Percentiles rank a stretch among this genome's conserved stretches.
These are phyloP conservation scores for Nakaseomyces bracarensis DNA, from an alignment of 1,139 yeast species.

Conservation along the genomic window DNA sequence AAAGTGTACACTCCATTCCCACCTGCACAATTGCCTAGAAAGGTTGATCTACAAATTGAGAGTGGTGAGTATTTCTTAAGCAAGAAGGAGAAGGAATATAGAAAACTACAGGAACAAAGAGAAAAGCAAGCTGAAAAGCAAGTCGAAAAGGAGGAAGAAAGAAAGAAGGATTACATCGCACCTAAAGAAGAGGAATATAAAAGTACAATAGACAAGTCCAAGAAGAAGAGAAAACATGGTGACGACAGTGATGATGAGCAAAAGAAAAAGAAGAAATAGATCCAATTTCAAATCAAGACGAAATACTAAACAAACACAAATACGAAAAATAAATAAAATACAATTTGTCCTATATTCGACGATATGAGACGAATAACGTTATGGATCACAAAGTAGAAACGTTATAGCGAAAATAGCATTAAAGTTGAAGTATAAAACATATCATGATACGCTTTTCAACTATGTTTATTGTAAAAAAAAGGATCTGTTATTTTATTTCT, in stretches of 20 bases:
- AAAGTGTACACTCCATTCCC: conserved; percentile 98
- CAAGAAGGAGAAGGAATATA: conserved; percentile 67
- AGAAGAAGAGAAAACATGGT: conserved; percentile 21
- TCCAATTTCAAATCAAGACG: background rate
- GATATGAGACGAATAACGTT: too few species aligned
- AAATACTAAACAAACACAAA: too few species aligned
- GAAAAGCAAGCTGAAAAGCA: conserved; percentile 69
- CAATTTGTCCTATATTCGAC: too few species aligned
- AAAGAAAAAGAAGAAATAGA: conserved; percentile 3
- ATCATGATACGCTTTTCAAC: too few species aligned
- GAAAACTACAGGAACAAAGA: conserved; percentile 67
- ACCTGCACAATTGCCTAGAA: conserved; percentile 93
- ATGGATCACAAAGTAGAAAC: too few species aligned
- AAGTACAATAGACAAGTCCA: conserved; percentile 17
- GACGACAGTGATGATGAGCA: conserved; percentile 9
- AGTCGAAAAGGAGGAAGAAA: conserved; percentile 56
- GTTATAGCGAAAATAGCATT: too few species aligned
- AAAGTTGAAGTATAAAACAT: too few species aligned
- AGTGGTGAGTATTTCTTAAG: conserved; percentile 97
- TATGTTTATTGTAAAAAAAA: too few species aligned
- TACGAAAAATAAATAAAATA: too few species aligned
- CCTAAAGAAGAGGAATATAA: conserved; percentile 64
- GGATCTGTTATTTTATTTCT: background rate
- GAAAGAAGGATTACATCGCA: conserved; percentile 73
- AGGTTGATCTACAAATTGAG: conserved; percentile 94